Conservation (phyloP, 805 yeast genomes). For the Sungouiella blattae region DNA sequence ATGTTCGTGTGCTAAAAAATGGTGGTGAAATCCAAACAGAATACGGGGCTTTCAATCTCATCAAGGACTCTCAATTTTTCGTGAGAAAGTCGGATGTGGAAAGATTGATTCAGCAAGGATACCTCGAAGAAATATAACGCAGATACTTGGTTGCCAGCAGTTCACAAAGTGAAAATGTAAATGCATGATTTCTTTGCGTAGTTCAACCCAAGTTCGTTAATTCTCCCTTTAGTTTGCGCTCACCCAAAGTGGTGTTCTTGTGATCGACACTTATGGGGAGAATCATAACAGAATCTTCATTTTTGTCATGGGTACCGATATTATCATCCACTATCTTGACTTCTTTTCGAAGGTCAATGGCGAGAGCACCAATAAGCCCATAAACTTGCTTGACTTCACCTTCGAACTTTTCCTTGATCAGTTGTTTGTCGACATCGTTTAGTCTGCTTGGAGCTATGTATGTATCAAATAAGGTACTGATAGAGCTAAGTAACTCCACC, state of each 20-base stretch:
- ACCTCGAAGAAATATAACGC: slow-evolving; percentile 65
- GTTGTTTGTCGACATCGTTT: slow-evolving; percentile 19
- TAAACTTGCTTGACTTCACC: slow-evolving; percentile 48
- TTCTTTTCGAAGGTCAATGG: slow-evolving; percentile 61
- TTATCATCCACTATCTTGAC: slow-evolving; percentile 61
- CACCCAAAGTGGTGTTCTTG: slow-evolving; percentile 67
- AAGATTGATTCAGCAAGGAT: slow-evolving; percentile 89
- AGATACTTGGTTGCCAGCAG: too few relatives aligned
- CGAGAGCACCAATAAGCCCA: slow-evolving; percentile 51
- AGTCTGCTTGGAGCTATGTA: slow-evolving; percentile 28
- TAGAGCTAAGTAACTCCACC: slow-evolving; percentile 47
- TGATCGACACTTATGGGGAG: slow-evolving; percentile 67
- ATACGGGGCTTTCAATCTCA: slow-evolving; percentile 89
- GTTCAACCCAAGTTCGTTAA: slow-evolving; percentile 18
- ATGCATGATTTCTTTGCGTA: neutral
- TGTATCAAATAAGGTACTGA: slow-evolving; percentile 46
- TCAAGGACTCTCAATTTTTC: slow-evolving; percentile 91
- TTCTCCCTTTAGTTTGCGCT: slow-evolving; percentile 51
- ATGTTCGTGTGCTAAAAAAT: slow-evolving; percentile 87
- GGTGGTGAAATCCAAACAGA: slow-evolving; percentile 98
- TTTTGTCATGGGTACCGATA: slow-evolving; percentile 44
- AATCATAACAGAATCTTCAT: slow-evolving; percentile 46
- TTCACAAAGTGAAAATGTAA: too few relatives aligned
- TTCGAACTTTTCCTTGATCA: slow-evolving; percentile 38
- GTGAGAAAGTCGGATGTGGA: slow-evolving; percentile 95